A percentile compares a stretch with the other conserved stretches of the same genome.
Conservation (phyloP, 805 yeast genomes). For the Suhomyces sp. region DNA sequence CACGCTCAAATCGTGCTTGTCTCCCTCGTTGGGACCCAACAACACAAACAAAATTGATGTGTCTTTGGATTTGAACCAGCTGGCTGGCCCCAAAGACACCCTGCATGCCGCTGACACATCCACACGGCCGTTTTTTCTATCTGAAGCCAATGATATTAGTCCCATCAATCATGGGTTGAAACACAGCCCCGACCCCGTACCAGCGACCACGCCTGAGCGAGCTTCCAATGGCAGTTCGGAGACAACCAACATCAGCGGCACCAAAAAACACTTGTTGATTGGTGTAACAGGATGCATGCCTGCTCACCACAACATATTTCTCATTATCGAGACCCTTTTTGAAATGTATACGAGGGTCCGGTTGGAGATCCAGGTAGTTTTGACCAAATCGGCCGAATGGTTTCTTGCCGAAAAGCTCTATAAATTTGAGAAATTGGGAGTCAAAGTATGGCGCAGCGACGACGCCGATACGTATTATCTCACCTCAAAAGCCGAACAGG, state of each 20-base stretch:
- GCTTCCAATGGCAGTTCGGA: background rate
- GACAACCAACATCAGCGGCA: background rate
- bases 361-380: constrained; percentile 23
- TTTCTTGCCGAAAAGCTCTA: constrained; percentile 17
- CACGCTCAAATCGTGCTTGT: constrained; percentile 4
- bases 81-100: background rate
- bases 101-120: background rate
- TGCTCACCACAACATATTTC: constrained; percentile 17
- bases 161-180: constrained; percentile 5
- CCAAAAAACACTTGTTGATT: constrained; percentile 20
- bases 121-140: constrained; percentile 1
- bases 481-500: constrained; percentile 2
- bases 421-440: constrained; percentile 20
- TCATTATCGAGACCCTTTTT: constrained; percentile 22
- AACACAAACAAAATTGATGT: background rate
- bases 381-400: constrained; percentile 23
- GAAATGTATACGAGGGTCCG: constrained; percentile 18
- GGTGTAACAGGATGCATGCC: constrained; percentile 26
- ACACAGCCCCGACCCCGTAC: background rate
- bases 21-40: constrained; percentile 1
- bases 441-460: constrained; percentile 23
- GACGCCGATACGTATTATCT: constrained; percentile 16
- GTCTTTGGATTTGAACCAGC: background rate
- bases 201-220: background rate
- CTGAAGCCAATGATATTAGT: background rate